phyloP scores from a whole-genome alignment of 805 yeast species.

The Candida maesae region DNA sequence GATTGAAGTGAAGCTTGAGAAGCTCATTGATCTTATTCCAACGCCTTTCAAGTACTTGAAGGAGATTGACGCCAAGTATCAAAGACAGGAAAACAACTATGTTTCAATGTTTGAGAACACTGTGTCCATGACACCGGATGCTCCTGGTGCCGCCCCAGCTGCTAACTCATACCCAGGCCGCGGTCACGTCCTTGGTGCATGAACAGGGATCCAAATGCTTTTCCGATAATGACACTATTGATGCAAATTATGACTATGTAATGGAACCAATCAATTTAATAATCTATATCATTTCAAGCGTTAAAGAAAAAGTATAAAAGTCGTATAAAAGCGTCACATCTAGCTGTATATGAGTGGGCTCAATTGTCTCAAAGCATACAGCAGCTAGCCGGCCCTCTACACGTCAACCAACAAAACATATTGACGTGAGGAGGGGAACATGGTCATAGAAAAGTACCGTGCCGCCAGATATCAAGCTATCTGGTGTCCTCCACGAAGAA shows the following conservation, averaged over 20 bases:
- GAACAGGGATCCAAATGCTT: neutral
- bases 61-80: slow-evolving; percentile 55
- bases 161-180: slow-evolving; percentile 19
- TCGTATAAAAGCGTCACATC: neutral
- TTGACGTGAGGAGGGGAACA: no score
- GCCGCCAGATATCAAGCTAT: no score
- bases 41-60: slow-evolving; percentile 49
- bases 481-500: no score
- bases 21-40: slow-evolving; percentile 51
- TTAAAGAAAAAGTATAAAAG: neutral
- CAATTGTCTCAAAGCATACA: no score
- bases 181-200: slow-evolving; percentile 14
- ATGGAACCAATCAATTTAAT: neutral
- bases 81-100: slow-evolving; percentile 33
- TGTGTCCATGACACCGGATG: no score
- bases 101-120: slow-evolving; percentile 25
- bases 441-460: no score
- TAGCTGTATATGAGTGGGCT: no score
- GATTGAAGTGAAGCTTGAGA: slow-evolving; percentile 55
- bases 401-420: no score
- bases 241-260: no score
- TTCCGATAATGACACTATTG: no score
- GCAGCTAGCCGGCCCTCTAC: no score
- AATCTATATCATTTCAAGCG: neutral
- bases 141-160: slow-evolving; percentile 1